Conservation (phyloP, 441 rosid species). For the Daphne laureola region DNA sequence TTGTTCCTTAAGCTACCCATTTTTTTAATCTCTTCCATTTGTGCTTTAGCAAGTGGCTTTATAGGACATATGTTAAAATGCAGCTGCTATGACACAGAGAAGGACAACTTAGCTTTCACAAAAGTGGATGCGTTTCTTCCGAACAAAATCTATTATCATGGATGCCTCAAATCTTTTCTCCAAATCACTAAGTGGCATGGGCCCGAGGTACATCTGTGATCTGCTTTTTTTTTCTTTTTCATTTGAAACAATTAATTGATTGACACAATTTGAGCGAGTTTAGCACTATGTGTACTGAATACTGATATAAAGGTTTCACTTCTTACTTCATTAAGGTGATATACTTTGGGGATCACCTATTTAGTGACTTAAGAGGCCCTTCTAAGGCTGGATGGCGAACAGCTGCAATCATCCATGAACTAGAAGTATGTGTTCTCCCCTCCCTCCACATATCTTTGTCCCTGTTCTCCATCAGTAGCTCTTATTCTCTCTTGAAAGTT, state of each 20-base stretch:
- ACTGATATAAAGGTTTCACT: too few species aligned
- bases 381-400: constrained; percentile 99
- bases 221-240: too few species aligned
- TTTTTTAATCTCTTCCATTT: too few species aligned
- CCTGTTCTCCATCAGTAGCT: neutral
- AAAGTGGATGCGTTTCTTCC: constrained; percentile 83
- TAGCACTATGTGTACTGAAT: too few species aligned
- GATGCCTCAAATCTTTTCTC: constrained; percentile 82
- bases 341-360: constrained; percentile 96
- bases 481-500: too few species aligned
- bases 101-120: constrained; percentile 76
- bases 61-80: constrained; percentile 12
- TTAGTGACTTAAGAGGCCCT: constrained; percentile 95
- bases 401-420: constrained; percentile 92
- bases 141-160: constrained; percentile 78
- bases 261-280: too few species aligned
- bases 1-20: too few species aligned
- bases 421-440: constrained; percentile 57
- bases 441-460: constrained; percentile 8
- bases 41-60: too few species aligned
- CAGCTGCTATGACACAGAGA: constrained; percentile 89
- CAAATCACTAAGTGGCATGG: constrained; percentile 94
- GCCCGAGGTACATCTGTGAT: constrained; percentile 60
- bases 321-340: constrained; percentile 51
- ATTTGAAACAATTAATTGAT: too few species aligned